Evolutionary conservation across 768 basidiomycete genomes (phyloP).

Genomic region (Leccinum variicolor): DNA sequence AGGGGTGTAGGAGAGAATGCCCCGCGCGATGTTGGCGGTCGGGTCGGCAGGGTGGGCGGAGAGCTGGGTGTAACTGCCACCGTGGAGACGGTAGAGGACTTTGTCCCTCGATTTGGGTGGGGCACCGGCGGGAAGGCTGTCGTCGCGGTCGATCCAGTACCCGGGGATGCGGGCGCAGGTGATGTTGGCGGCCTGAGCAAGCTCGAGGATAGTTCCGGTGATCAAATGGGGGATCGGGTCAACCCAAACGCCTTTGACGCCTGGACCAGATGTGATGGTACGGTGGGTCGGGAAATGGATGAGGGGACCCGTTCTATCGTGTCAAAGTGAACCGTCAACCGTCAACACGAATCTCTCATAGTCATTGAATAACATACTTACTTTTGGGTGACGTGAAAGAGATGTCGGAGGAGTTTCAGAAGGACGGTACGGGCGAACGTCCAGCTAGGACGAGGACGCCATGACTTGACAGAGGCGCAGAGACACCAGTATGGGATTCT

Average conservation of each 20-base stretch:
- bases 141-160: conserved; percentile 33
- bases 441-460: conserved; percentile 25
- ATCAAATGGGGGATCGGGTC: conserved; percentile 32
- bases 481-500: conserved; percentile 26
- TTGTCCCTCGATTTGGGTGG: conserved; percentile 29
- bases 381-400: conserved; percentile 18
- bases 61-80: conserved; percentile 26
- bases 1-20: conserved; percentile 13
- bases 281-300: conserved; percentile 19
- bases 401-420: conserved; percentile 18
- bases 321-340: background rate
- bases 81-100: conserved; percentile 34
- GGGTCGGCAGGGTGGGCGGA: conserved; percentile 28
- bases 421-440: conserved; percentile 20
- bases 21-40: conserved; percentile 22
- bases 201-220: conserved; percentile 25
- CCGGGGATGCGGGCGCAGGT: conserved; percentile 30
- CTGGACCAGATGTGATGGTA: conserved; percentile 18
- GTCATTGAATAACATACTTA: conserved; percentile 5
- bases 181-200: conserved; percentile 30
- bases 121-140: conserved; percentile 13
- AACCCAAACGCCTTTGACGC: conserved; percentile 34
- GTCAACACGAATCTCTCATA: background rate
- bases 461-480: conserved; percentile 14
- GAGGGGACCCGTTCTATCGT: conserved; percentile 18